Evolutionary conservation across 2,329 filamentous ascomycete species (phyloP), one percentile per base, ranked within the genome.

Genomic region (Arachnopeziza araneosa): DNA sequence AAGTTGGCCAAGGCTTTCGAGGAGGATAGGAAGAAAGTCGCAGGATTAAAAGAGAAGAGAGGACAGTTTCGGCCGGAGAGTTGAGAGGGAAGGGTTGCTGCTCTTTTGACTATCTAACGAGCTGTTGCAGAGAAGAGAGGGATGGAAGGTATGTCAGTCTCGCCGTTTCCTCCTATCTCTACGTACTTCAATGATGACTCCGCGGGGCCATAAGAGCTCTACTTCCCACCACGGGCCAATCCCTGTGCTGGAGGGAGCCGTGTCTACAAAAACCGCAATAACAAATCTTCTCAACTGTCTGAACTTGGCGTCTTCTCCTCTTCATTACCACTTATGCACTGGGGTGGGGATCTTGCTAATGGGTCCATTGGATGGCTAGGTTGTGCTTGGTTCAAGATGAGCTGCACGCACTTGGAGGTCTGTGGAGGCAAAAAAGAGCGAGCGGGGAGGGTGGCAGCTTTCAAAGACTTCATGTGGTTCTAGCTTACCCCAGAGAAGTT

Each of bases 1-100:
- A 49, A 57, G 21, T 24, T 52, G 21, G 24, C 44, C 12, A 24
- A 22, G 1, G 22, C 81, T 70, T 96, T 95, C 73, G 88, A 92
- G 70, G 85, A 90, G 72, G 90, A 95, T 76, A 83, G 82, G 75
- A 84, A 78, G 76, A 89, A 84, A 75, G 82, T 95, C 53, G 79
- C 82, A 68, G 85, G 84, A 59, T 87, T 93, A 85, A 85, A 83
- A 75, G 84, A 75, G 83, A 83, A 70, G 82, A 84, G 22, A 86
- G 58, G 52, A 57, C 57, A 12, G 62, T 83, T 89, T 69, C 78
- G 78, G 71, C 80, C 79, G 1, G 79, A 82, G 76, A 78, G 56
- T 23, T 67, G 63, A 70, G 22, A 30, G 24, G 12, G 32, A 17
- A 26, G 32, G 17, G 24, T 30, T 30, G 26, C 4, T 30, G 26